Base-by-base conservation (phyloP, 371 early-diverging fungal species). In the Rhizomucor pusillus region DNA sequence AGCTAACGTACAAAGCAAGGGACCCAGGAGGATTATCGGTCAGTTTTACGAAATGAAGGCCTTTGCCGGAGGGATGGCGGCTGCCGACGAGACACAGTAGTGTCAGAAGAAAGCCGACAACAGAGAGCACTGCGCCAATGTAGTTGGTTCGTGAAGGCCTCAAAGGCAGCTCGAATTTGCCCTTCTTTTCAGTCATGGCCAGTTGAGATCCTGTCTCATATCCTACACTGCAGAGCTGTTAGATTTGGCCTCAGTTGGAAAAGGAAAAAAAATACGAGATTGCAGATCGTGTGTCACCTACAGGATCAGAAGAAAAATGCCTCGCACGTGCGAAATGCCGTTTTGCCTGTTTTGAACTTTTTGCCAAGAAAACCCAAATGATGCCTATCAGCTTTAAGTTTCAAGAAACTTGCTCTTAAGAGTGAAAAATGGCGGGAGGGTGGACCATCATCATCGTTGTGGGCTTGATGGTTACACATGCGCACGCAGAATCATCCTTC, bases 71-170 rank as follows among this genome's bases (percentile, higher is more conserved):
- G 6, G 48, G 34, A 9, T 47, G 47, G 18, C 52, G 52, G 36
- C 67, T 52, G 5, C 73, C 73, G 11, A 66, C 58, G 10, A 77
- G 34, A 54, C 77, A 77, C 13, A 77, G 48, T 4, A 69, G 13
- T 1, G 52, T 56, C n/a, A 77, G 56, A 1, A 73, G 44, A 50
- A 71, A 71, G 1, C 77, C 77, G 37, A 47, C 53, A 9, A 71
- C 16, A 3, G 66, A 54, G 20, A 77, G 57, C 1, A 67, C 43
- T 3, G 71, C 24, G 1, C 77, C 77, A 39, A 65, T 43, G 23
- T 54, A 53, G 45, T 71, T 68, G 18, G 52, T 33, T 37, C 59
- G 55, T 18, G 64, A 47, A 10, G 59, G 64, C 33, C 64, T 59
- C 39, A 64, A 37, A 1, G 35, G 56, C n/a, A 59, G 22, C 22